Conservation (phyloP, 176 grass and related monocot genomes). For the Triticum turgidum region DNA sequence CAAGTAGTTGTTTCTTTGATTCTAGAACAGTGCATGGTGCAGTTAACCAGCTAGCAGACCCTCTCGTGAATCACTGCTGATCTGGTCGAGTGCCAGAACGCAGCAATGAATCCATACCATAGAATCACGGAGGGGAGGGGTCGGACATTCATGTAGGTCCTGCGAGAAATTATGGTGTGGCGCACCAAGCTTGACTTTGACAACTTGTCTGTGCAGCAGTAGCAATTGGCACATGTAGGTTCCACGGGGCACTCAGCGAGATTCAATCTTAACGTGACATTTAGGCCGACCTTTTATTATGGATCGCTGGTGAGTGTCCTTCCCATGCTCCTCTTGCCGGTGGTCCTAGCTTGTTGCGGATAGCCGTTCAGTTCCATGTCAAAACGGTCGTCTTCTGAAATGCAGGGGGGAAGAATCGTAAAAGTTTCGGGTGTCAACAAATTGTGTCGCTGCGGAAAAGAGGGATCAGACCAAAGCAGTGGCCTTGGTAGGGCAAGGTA, state of each 20-base stretch:
- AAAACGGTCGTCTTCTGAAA: slow-evolving; percentile 5
- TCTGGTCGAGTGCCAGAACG: slow-evolving; percentile 16
- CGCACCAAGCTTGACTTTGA: slow-evolving; percentile 33
- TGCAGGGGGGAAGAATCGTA: neutral
- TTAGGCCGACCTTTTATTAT: slow-evolving; percentile 14
- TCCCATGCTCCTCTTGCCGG: slow-evolving; percentile 27
- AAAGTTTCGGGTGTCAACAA: slow-evolving; percentile 20
- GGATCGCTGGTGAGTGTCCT: slow-evolving; percentile 30
- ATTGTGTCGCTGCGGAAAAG: neutral
- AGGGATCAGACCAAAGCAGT: neutral
- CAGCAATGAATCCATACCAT: neutral
- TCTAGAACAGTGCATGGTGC: neutral
- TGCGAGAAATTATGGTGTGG: slow-evolving; percentile 32
- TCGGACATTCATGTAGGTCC: slow-evolving; percentile 7
- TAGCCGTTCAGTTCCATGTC: neutral
- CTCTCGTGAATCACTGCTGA: slow-evolving; percentile 8
- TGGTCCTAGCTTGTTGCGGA: slow-evolving; percentile 32
- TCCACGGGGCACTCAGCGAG: slow-evolving; percentile 25
- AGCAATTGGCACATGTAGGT: slow-evolving; percentile 17
- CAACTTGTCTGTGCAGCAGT: slow-evolving; percentile 29
- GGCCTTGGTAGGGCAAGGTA: neutral
- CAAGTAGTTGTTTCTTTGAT: slow-evolving; percentile 1
- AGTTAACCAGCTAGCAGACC: neutral
- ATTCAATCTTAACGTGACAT: slow-evolving; percentile 24
- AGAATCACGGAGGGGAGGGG: slow-evolving; percentile 31